A percentile compares a stretch with the other conserved stretches of the same genome.
Conservation (phyloP, 1,139 yeast genomes). For the Torulaspora pretoriensis region DNA sequence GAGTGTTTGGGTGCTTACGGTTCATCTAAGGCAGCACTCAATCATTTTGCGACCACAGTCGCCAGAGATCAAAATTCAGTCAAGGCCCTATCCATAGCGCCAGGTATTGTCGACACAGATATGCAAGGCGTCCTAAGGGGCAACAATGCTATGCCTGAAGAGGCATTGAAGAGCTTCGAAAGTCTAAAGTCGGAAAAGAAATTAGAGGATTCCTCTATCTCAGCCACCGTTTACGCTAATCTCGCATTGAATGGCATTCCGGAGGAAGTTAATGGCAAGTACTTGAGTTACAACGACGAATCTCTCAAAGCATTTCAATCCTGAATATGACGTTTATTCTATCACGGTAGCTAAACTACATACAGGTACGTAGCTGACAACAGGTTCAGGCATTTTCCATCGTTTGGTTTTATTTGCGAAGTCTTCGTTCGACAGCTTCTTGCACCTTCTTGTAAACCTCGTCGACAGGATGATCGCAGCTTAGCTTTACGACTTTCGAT, state of each 20-base stretch:
- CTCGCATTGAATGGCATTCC: conserved; percentile 59
- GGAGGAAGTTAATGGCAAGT: conserved; percentile 54
- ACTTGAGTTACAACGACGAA: conserved; percentile 56
- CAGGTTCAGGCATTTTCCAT: neutral
- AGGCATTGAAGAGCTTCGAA: conserved; percentile 53
- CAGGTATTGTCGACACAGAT: conserved; percentile 86
- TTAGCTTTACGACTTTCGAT: conserved; percentile 70
- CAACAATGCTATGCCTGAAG: conserved; percentile 50
- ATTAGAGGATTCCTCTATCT: conserved; percentile 61
- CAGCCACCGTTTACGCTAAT: conserved; percentile 64
- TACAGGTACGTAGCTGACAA: neutral
- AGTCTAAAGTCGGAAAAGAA: conserved; percentile 53
- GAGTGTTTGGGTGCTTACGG: conserved; percentile 90
- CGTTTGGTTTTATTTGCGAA: conserved; percentile 1
- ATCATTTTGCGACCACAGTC: conserved; percentile 63
- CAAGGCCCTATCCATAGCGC: conserved; percentile 68
- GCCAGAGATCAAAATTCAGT: conserved; percentile 63
- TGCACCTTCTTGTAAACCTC: conserved; percentile 70
- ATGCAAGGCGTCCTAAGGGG: conserved; percentile 81
- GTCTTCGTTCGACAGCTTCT: conserved; percentile 49
- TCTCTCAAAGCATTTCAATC: conserved; percentile 22
- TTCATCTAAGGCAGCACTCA: conserved; percentile 82
- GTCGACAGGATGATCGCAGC: conserved; percentile 77
- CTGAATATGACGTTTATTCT: neutral
- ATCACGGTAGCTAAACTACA: neutral